These are phyloP conservation scores for Pichia sporocuriosa DNA, from an alignment of 805 yeast genomes.

Conservation along the genomic window DNA sequence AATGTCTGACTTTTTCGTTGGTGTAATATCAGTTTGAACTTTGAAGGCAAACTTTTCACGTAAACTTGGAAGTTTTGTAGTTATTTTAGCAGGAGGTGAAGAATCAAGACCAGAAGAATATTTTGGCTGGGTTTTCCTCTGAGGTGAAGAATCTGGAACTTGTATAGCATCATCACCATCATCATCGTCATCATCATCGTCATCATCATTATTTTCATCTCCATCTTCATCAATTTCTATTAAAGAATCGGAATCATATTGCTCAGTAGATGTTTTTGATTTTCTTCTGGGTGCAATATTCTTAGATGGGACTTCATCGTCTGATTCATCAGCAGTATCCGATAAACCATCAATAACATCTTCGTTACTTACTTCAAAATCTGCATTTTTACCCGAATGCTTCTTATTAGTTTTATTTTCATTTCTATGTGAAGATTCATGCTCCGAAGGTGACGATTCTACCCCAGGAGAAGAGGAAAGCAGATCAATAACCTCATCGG, in stretches of 20 bases:
- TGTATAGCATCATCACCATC: constrained; percentile 30
- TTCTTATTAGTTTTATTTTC: too few species aligned
- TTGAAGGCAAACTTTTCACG: constrained; percentile 38
- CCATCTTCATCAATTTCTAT: background rate
- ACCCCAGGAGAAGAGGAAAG: constrained; percentile 5
- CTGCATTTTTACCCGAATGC: too few species aligned
- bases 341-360: too few species aligned
- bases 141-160: constrained; percentile 45
- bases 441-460: background rate
- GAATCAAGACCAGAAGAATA: constrained; percentile 14
- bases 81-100: constrained; percentile 21
- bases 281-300: background rate
- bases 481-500: constrained; percentile 5
- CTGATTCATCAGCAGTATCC: too few species aligned
- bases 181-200: constrained; percentile 1
- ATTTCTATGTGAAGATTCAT: background rate
- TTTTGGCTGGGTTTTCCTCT: constrained; percentile 16
- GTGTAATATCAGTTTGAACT: background rate
- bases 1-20: background rate
- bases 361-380: too few species aligned
- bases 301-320: background rate
- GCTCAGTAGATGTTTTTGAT: background rate
- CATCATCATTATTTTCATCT: background rate
- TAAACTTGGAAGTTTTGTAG: constrained; percentile 28
- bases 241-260: background rate